Conservation (phyloP, 257 asterid species). For the Linderniella brevidens region DNA sequence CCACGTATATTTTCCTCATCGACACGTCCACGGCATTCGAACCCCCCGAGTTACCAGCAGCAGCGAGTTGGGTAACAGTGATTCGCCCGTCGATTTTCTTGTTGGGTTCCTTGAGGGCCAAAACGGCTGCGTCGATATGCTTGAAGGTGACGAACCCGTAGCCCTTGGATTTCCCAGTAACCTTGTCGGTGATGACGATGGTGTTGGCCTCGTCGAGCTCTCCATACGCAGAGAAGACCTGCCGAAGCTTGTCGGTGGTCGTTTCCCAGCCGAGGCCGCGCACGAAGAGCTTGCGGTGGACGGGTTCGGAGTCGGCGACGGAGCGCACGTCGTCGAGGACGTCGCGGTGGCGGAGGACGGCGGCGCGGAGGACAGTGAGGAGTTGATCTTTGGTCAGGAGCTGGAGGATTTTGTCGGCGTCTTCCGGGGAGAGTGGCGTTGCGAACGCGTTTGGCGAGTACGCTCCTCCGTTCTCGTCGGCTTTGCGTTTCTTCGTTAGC, state of each 20-base stretch:
- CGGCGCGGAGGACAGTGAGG: slow-evolving; percentile 59
- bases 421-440: slow-evolving; percentile 38
- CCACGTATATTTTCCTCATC: slow-evolving; percentile 82
- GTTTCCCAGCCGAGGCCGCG: slow-evolving; percentile 99
- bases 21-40: slow-evolving; percentile 51
- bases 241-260: slow-evolving; percentile 66
- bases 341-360: slow-evolving; percentile 61
- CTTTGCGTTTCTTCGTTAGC: slow-evolving; percentile 52
- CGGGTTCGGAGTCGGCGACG: slow-evolving; percentile 72
- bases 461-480: slow-evolving; percentile 68
- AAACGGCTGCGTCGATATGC: slow-evolving; percentile 67
- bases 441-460: slow-evolving; percentile 23
- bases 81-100: slow-evolving; percentile 93
- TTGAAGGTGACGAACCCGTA: slow-evolving; percentile 82
- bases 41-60: slow-evolving; percentile 57
- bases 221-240: slow-evolving; percentile 52
- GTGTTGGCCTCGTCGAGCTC: slow-evolving; percentile 83
- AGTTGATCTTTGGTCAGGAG: slow-evolving; percentile 71
- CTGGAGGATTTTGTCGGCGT: slow-evolving; percentile 67
- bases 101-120: slow-evolving; percentile 62
- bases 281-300: slow-evolving; percentile 68
- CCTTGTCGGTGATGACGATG: slow-evolving; percentile 71
- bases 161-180: slow-evolving; percentile 65
- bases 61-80: slow-evolving; percentile 82
- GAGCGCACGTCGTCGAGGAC: slow-evolving; percentile 56